These are phyloP conservation scores for Beta vulgaris DNA, from an alignment of 148 eudicot species.

Conservation along the genomic window DNA sequence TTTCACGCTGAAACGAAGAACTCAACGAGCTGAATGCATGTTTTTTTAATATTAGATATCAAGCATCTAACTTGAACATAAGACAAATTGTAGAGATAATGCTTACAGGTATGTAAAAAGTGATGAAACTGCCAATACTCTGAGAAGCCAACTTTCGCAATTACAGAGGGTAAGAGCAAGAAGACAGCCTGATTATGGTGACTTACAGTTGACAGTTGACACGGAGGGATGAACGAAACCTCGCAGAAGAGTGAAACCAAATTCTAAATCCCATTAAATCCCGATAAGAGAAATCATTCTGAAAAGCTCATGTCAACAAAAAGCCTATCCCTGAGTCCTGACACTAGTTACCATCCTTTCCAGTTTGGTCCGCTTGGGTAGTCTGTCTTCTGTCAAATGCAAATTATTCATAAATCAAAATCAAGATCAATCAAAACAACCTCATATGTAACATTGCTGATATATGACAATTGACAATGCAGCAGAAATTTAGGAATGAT, in stretches of 20 bases:
- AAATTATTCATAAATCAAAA: too few relatives aligned
- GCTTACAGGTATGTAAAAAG: not conserved
- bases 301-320: too few relatives aligned
- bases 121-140: not conserved
- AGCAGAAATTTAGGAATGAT: not conserved
- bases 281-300: not conserved
- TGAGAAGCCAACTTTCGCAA: not conserved
- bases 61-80: not conserved
- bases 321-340: too few relatives aligned
- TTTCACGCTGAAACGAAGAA: not conserved
- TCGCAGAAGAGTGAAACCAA: not conserved
- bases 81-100: not conserved
- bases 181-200: too few relatives aligned
- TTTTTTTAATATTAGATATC: not conserved
- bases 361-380: not conserved
- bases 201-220: too few relatives aligned
- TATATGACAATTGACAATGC: too few relatives aligned
- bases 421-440: not conserved
- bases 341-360: not conserved
- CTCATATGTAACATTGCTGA: not conserved
- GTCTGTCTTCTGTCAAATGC: too few relatives aligned
- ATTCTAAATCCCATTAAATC: not conserved
- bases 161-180: not conserved
- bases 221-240: not conserved
- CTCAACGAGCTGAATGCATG: not conserved